phyloP scores from a whole-genome alignment of 2,329 filamentous ascomycete species.

The Fusarium nurragi region DNA sequence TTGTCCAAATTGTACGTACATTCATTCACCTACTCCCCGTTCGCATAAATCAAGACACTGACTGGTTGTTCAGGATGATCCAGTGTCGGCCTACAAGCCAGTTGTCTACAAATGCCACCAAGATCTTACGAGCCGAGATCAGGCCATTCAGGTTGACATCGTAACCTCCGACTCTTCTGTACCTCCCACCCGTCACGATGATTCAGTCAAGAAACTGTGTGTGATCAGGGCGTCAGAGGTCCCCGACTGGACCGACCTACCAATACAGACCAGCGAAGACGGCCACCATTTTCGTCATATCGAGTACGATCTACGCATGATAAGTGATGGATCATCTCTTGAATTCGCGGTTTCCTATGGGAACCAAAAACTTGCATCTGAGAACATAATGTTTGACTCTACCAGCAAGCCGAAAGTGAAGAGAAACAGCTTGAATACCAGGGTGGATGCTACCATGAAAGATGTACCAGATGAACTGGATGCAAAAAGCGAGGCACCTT shows the following conservation, averaged over 20 bases:
- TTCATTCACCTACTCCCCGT: not conserved
- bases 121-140: not conserved
- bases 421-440: not conserved
- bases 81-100: conserved; percentile 14
- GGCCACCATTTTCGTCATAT: conserved; percentile 22
- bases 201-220: conserved; percentile 32
- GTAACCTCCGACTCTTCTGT: conserved; percentile 10
- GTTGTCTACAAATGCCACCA: conserved; percentile 19
- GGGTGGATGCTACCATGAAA: not conserved
- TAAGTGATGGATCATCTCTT: conserved; percentile 37
- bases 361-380: conserved; percentile 29
- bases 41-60: not conserved
- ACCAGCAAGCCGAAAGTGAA: not conserved
- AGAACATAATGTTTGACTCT: conserved; percentile 40
- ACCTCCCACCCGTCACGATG: conserved; percentile 12
- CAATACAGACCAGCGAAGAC: conserved; percentile 19
- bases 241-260: conserved; percentile 25
- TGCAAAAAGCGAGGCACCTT: not conserved
- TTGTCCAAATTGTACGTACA: conserved; percentile 37
- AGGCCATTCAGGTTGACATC: conserved; percentile 18
- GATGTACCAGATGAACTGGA: not conserved
- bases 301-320: conserved; percentile 39
- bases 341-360: conserved; percentile 40
- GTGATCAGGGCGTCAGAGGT: conserved; percentile 24
- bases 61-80: conserved; percentile 15